phyloP scores from a whole-genome alignment of 805 yeast genomes.

The Millerozyma miso region DNA sequence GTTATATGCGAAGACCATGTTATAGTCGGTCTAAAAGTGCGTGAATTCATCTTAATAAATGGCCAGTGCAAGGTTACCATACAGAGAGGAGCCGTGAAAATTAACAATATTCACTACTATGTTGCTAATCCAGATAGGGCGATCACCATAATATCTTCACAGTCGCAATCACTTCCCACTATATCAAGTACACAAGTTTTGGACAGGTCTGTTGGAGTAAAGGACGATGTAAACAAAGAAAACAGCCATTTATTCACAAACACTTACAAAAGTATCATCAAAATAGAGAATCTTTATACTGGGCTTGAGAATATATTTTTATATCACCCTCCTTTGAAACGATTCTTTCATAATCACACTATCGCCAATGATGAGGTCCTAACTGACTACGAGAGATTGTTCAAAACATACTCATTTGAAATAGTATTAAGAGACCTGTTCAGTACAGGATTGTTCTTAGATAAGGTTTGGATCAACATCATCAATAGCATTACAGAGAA shows the following conservation, averaged over 20 bases:
- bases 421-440: slow-evolving; percentile 25
- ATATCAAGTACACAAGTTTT: slow-evolving; percentile 39
- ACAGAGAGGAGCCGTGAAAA: slow-evolving; percentile 43
- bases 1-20: slow-evolving; percentile 27
- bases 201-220: slow-evolving; percentile 19
- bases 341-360: slow-evolving; percentile 25
- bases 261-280: slow-evolving; percentile 40
- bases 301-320: slow-evolving; percentile 45
- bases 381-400: slow-evolving; percentile 9
- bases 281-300: slow-evolving; percentile 30
- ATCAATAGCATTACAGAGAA: slow-evolving; percentile 1
- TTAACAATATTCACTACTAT: slow-evolving; percentile 36
- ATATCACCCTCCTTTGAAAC: slow-evolving; percentile 43
- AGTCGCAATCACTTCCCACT: slow-evolving; percentile 38
- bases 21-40: slow-evolving; percentile 38
- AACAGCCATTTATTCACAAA: slow-evolving; percentile 36
- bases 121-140: slow-evolving; percentile 21
- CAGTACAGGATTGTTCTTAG: slow-evolving; percentile 15
- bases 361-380: slow-evolving; percentile 3
- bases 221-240: slow-evolving; percentile 24
- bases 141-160: slow-evolving; percentile 25
- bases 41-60: slow-evolving; percentile 40
- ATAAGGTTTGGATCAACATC: slow-evolving; percentile 5
- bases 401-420: slow-evolving; percentile 35
- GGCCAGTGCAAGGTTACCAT: slow-evolving; percentile 46